phyloP scores from a whole-genome alignment of 495 filamentous ascomycete species.

The Aspergillus saccharolyticus region DNA sequence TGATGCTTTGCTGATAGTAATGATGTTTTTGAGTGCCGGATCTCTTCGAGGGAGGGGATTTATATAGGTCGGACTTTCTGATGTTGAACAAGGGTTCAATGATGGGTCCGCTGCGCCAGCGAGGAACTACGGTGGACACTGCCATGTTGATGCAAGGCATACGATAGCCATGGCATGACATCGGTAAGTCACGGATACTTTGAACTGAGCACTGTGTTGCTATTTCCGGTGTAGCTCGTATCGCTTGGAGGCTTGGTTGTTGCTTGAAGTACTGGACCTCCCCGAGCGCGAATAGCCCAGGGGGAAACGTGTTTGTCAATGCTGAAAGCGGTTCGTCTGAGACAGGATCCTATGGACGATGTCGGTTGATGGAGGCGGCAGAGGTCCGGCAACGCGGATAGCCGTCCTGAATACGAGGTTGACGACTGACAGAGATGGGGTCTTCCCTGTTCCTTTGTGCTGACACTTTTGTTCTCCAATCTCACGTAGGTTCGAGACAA shows the following conservation, averaged over 20 bases:
- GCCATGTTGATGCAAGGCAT: not conserved
- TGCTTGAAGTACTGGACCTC: not conserved
- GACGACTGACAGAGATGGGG: slow-evolving; percentile 13
- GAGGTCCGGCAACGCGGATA: not conserved
- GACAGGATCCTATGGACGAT: slow-evolving; percentile 1
- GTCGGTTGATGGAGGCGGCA: not conserved
- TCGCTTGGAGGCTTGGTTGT: not conserved
- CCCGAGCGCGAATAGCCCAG: too few relatives aligned
- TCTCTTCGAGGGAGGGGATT: too few relatives aligned
- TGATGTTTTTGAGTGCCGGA: too few relatives aligned
- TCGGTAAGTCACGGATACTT: not conserved
- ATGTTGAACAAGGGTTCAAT: too few relatives aligned
- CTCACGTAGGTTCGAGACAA: not conserved
- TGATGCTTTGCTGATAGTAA: too few relatives aligned
- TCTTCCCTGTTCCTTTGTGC: not conserved
- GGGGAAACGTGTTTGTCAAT: too few relatives aligned
- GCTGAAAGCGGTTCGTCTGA: not conserved
- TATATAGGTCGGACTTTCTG: too few relatives aligned
- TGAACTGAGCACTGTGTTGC: not conserved
- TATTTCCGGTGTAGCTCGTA: not conserved
- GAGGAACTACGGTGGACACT: too few relatives aligned
- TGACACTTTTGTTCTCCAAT: not conserved
- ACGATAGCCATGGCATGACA: not conserved
- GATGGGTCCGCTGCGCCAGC: too few relatives aligned
- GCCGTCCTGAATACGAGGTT: slow-evolving; percentile 32